Evolutionary conservation across 352 stramenopile genomes (phyloP).

Genomic region (Blastocystis sp.): DNA sequence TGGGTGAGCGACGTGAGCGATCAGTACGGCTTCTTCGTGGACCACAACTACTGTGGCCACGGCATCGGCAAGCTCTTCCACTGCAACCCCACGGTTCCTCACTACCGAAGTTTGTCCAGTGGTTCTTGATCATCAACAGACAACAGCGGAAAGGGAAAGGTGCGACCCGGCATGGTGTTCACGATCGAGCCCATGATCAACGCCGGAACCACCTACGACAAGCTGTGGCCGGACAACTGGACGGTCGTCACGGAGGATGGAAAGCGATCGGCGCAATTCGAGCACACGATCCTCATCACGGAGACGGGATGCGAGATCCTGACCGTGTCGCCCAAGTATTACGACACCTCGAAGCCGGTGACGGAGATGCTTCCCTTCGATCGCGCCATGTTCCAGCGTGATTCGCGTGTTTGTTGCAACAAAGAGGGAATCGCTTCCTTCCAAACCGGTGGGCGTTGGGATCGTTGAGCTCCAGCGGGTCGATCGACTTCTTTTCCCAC

Average conservation of each 20-base stretch:
- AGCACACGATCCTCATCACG: constrained; percentile 97
- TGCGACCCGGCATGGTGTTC: constrained; percentile 95
- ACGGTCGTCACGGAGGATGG: constrained; percentile 92
- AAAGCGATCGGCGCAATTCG: constrained; percentile 89
- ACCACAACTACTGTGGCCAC: constrained; percentile 95
- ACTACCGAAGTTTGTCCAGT: constrained; percentile 95
- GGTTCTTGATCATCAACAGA: constrained; percentile 71
- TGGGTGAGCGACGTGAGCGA: constrained; percentile 85
- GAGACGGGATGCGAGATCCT: constrained; percentile 93
- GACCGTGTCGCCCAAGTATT: constrained; percentile 77
- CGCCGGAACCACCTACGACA: constrained; percentile 82
- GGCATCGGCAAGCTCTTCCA: constrained; percentile 94
- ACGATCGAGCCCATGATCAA: constrained; percentile 99
- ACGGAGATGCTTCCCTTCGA: constrained; percentile 70
- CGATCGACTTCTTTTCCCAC: constrained; percentile 14
- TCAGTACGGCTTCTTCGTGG: constrained; percentile 84
- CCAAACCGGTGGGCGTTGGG: neutral
- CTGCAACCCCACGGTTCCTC: constrained; percentile 90
- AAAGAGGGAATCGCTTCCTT: constrained; percentile 37
- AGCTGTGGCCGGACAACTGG: constrained; percentile 95
- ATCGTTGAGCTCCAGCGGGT: constrained; percentile 17
- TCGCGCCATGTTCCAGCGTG: constrained; percentile 66
- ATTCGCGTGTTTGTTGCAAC: constrained; percentile 41
- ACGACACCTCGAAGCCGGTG: constrained; percentile 47
- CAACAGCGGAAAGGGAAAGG: constrained; percentile 79